Base-by-base conservation (phyloP, 495 filamentous ascomycete species). In the Daldinia concentrica region DNA sequence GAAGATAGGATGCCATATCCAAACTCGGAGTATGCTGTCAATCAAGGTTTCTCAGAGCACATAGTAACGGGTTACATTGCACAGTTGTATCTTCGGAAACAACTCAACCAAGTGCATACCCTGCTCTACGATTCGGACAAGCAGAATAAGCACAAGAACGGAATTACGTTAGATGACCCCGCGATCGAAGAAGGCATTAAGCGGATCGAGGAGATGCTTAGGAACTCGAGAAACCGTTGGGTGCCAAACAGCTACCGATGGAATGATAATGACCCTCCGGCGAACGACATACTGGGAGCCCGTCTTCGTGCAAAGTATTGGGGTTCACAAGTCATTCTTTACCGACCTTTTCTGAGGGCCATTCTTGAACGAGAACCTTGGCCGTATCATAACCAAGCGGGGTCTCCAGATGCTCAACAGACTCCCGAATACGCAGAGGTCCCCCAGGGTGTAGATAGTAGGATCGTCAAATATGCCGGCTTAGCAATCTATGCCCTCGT, bases 241-340 rank as follows among this genome's bases (percentile, higher is more conserved):
- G 79, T 81, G 4, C 81, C 83, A 2, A 71, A 74, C 1, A 74
- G 75, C 62, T 86, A 85, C 78, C 75, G 65, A 58, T 99, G 95
- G 90, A 76, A 86, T 19, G 90, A 92, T 52, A 74, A 74, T 2
- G 90, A 94, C 43, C 82, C 83, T 1, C 93, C 92, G 2, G 84
- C 93, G 2, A 69, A 66, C 2, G 90, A 97, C 30, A 95, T 99
- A 62, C 90, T 97, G 24, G 84, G 86, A 6, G 95, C 95, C 17
- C 89, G 95, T 4, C 85, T 98, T 56, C 89, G 95, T 29, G 95
- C 93, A 6, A 99, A 99, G 74, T 98, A 95, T 79, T 98, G 93
- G 80, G 95, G 95, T 24, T 95, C 93, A 0, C 86, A 88, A 45
- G 94, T 97, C 54, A 94, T 99, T 75, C 94, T 95, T 15, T 91